These are phyloP conservation scores for Saccharum spontaneum DNA, from an alignment of 176 grass and related monocot species.

Conservation along the genomic window DNA sequence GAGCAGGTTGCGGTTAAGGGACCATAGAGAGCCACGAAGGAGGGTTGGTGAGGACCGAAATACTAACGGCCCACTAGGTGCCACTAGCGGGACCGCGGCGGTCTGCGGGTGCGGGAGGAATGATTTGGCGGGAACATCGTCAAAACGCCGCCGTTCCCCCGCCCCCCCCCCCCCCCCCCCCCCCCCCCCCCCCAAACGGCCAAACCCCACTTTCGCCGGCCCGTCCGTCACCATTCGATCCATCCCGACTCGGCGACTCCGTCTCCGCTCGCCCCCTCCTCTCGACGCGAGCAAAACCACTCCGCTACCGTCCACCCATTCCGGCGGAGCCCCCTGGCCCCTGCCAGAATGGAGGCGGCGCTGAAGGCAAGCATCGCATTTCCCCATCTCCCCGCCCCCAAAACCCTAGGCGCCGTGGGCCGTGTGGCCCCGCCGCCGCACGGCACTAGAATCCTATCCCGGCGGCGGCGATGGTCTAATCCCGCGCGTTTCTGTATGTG, in stretches of 20 bases:
- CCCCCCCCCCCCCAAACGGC: neutral
- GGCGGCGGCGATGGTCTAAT: neutral
- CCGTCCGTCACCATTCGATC: neutral
- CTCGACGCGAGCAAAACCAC: neutral
- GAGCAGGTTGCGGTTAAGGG: too few species aligned
- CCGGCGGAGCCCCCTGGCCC: neutral
- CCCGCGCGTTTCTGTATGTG: neutral
- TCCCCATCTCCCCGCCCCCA: neutral
- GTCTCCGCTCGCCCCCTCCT: neutral
- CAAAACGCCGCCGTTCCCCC: neutral
- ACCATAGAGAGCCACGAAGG: too few species aligned
- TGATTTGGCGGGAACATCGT: constrained; percentile 45
- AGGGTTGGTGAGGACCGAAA: too few species aligned
- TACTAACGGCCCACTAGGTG: neutral
- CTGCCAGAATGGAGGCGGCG: constrained; percentile 51
- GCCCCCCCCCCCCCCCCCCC: too few species aligned
- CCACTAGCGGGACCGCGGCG: too few species aligned
- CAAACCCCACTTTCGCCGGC: neutral
- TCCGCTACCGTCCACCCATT: neutral
- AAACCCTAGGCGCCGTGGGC: constrained; percentile 23
- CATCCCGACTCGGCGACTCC: neutral
- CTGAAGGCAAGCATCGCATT: constrained; percentile 52
- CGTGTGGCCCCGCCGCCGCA: neutral
- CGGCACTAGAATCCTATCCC: constrained; percentile 23
- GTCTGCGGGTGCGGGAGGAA: neutral